A percentile compares a stretch with the other conserved stretches of the same genome.
Evolutionary conservation across 192 early-diverging fungal species (phyloP).

Genomic region (Entomortierella chlamydospora): DNA sequence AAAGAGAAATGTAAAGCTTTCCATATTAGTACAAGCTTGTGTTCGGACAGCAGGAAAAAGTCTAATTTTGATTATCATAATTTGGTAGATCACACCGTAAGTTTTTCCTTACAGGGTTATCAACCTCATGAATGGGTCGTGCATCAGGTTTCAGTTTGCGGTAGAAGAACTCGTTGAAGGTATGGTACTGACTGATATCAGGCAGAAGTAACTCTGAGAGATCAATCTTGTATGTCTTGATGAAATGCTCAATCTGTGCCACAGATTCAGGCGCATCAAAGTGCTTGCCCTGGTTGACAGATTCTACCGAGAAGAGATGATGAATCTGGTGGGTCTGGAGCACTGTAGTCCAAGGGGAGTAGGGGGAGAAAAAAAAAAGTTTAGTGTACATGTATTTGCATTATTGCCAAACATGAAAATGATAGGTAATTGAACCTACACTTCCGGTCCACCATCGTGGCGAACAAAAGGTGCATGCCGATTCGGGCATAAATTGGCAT

Average conservation of each 20-base stretch:
- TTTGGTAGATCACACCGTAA: too few relatives aligned
- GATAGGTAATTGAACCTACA: conserved; percentile 24
- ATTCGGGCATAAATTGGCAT: conserved; percentile 65
- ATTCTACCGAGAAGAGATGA: conserved; percentile 35
- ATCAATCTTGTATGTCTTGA: conserved; percentile 75
- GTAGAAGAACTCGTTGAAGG: conserved; percentile 83
- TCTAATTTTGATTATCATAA: too few relatives aligned
- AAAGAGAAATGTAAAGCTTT: too few relatives aligned
- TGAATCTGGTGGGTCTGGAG: conserved; percentile 28
- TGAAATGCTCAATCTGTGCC: conserved; percentile 72
- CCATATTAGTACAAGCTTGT: too few relatives aligned
- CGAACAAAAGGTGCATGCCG: conserved; percentile 66
- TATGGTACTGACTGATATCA: conserved; percentile 59
- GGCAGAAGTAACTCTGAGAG: conserved; percentile 71
- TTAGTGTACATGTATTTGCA: too few relatives aligned
- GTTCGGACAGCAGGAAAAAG: too few relatives aligned
- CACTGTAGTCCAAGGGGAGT: conserved; percentile 5
- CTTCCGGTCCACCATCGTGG: conserved; percentile 50
- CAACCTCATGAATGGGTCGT: conserved; percentile 55
- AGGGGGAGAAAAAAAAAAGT: background rate
- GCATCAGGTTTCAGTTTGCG: conserved; percentile 73
- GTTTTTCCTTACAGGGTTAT: conserved; percentile 52
- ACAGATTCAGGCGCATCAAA: conserved; percentile 70
- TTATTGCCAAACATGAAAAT: too few relatives aligned
- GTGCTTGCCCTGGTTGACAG: conserved; percentile 66